Percentiles rank a stretch among this genome's conserved stretches.
phyloP scores from a whole-genome alignment of 331 rosid genomes.

The Rosa hybrid region DNA sequence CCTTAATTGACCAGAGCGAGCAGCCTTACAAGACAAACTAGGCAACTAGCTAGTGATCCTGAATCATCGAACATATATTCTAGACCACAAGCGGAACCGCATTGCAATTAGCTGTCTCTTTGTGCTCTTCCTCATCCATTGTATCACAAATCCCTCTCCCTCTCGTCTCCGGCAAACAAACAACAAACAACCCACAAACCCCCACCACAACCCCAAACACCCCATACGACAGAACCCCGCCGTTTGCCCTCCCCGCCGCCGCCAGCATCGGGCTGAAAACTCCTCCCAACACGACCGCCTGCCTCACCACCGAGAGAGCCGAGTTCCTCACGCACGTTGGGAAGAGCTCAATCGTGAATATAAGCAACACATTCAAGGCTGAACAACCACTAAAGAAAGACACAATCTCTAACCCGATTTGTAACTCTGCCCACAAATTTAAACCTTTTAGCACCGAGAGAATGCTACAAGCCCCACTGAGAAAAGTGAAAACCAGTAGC shows the following conservation, averaged over 20 bases:
- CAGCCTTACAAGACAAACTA: conserved; percentile 3
- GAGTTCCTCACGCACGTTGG: conserved; percentile 73
- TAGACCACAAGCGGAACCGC: neutral
- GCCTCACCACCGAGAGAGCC: conserved; percentile 63
- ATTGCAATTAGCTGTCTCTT: neutral
- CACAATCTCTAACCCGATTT: conserved; percentile 48
- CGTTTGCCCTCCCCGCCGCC: conserved; percentile 40
- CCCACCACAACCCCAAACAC: conserved; percentile 61
- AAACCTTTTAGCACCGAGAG: conserved; percentile 32
- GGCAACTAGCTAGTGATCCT: neutral
- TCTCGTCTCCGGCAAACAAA: conserved; percentile 62
- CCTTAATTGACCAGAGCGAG: neutral
- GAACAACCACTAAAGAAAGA: conserved; percentile 61
- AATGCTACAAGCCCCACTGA: conserved; percentile 53
- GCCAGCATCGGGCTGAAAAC: conserved; percentile 53
- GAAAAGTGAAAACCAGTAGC: conserved; percentile 20
- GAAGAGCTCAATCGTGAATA: conserved; percentile 62
- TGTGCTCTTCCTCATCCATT: conserved; percentile 58
- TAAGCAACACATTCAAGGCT: conserved; percentile 34
- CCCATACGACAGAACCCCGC: conserved; percentile 49
- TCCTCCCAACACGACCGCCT: conserved; percentile 70
- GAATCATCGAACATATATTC: neutral
- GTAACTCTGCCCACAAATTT: conserved; percentile 4
- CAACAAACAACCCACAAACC: conserved; percentile 45
- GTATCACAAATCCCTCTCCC: conserved; percentile 59